Conservation (phyloP, 768 basidiomycete genomes). For the Boletus bicolor region DNA sequence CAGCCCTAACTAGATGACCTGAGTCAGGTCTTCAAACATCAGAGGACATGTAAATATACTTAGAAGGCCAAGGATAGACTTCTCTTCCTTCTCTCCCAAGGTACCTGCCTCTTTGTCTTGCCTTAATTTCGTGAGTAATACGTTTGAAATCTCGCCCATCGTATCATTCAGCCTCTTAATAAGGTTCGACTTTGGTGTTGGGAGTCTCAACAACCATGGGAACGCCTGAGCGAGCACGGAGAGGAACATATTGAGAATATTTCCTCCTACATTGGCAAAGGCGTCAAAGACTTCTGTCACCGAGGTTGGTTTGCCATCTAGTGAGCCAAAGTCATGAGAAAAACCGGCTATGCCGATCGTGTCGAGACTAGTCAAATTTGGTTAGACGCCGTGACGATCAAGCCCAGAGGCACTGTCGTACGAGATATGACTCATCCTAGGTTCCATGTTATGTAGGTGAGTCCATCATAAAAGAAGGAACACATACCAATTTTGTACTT, state of each 20-base stretch:
- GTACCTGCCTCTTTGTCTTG: slow-evolving; percentile 32
- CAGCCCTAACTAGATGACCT: slow-evolving; percentile 35
- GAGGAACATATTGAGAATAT: slow-evolving; percentile 6
- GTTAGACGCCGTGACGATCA: neutral
- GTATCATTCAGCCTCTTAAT: slow-evolving; percentile 25
- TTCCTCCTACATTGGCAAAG: slow-evolving; percentile 13
- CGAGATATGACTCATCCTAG: slow-evolving; percentile 47
- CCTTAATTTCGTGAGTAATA: slow-evolving; percentile 31
- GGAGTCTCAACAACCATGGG: slow-evolving; percentile 33
- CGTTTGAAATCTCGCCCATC: slow-evolving; percentile 34
- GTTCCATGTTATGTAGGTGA: neutral
- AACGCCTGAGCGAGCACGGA: slow-evolving; percentile 28
- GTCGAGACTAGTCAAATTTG: slow-evolving; percentile 34
- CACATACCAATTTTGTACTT: slow-evolving; percentile 46
- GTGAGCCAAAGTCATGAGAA: slow-evolving; percentile 42
- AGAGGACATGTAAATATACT: slow-evolving; percentile 18
- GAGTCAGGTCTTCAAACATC: neutral
- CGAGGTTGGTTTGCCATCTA: slow-evolving; percentile 33
- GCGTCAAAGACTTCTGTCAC: slow-evolving; percentile 29
- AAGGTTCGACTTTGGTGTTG: slow-evolving; percentile 26
- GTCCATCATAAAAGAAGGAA: neutral
- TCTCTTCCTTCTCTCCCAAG: slow-evolving; percentile 30
- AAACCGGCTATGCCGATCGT: slow-evolving; percentile 45
- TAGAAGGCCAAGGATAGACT: slow-evolving; percentile 39
- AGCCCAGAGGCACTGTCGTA: slow-evolving; percentile 14